These are phyloP conservation scores for sweet orange (Citrus sinensis) DNA, from an alignment of 345 rosid genomes.

Conservation along the genomic window DVS_A1.0 CM039165.1:20934501-20935000, in stretches of 20 bases:
- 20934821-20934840: neutral
- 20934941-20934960: too few species aligned
- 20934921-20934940: neutral
- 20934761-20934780: conserved; percentile 7
- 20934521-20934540: conserved; percentile 68
- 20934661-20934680: conserved; percentile 81
- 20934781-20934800: neutral
- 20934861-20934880: neutral
- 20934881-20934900: neutral
- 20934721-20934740: conserved; percentile 36
- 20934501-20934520: conserved; percentile 90
- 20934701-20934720: conserved; percentile 93
- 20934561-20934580: neutral
- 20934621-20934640: conserved; percentile 71
- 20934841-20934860: neutral
- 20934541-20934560: conserved; percentile 17
- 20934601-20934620: conserved; percentile 95
- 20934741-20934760: conserved; percentile 16
- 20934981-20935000: neutral
- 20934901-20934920: neutral
- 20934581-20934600: conserved; percentile 39
- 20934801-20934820: too few species aligned
- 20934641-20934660: conserved; percentile 82
- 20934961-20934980: too few species aligned
- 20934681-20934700: conserved; percentile 92